Evolutionary conservation across 2,329 filamentous ascomycete genomes (phyloP), one percentile per base, ranked within the genome.

Genomic region (Chalara sp.): DNA sequence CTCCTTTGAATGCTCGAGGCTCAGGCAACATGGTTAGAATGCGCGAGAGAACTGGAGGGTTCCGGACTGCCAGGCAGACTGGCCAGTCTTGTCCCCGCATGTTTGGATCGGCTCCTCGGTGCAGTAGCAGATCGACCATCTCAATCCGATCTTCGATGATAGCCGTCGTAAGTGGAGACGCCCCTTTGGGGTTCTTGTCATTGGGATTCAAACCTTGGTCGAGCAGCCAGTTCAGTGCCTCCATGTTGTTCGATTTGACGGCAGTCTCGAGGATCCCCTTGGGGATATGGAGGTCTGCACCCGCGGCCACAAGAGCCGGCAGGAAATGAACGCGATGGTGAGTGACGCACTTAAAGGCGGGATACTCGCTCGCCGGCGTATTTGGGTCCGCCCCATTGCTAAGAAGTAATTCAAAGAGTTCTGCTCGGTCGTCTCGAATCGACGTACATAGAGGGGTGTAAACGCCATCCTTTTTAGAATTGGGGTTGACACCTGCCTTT

Each of bases 81-180:
- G 84, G 84, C 84, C 84, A 88, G 61, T 87, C 81, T 59, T 84
- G 73, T 33, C 83, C 83, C 11, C 83, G 75, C 13, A 84, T 68
- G 49, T 78, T 77, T 5, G 82, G 79, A 53, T 84, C 79, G 0
- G 81, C 82, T 8, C 81, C 81, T 31, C 78, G 72, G 4, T 69
- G 64, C 6, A 85, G 70, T 1, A 86, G 72, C 8, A 76, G 63
- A 39, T 84, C 78, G 28, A 86, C 74, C 57, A 84, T 71, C 5
- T 84, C 81, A 29, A 71, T 61, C 2, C 76, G 74, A 61, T 81
- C 73, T 48, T 83, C 79, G 5, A 74, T 73, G 53, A 86, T 86
- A 4, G 83, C 83, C 0, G 81, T 86, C 0, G 83, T 84, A 13
- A 87, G 68, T 0, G 83, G 75, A 0, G 83, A 84, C 62, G 76